Conservation (phyloP, 495 filamentous ascomycete genomes). For the Penicillium subrubescens region DNA sequence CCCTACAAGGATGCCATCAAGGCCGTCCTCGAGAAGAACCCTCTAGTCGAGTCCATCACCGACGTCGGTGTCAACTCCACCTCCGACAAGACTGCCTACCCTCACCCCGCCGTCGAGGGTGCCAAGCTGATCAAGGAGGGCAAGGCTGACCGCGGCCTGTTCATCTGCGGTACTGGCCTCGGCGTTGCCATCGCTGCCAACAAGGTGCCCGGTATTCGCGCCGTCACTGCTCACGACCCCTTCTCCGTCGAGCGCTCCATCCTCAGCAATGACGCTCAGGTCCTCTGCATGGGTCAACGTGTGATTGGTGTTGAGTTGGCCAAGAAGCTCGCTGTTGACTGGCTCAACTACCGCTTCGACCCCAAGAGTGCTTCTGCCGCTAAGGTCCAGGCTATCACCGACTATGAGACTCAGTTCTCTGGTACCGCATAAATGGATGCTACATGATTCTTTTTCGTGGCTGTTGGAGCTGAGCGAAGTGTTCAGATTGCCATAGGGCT, state of each 20-base stretch:
- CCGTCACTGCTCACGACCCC: constrained; percentile 84
- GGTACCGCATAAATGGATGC: constrained; percentile 21
- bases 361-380: constrained; percentile 67
- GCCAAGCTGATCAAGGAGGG: constrained; percentile 67
- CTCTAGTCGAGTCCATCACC: constrained; percentile 65
- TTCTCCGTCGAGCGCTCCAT: constrained; percentile 82
- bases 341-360: constrained; percentile 82
- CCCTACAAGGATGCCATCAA: constrained; percentile 81
- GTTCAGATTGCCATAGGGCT: not conserved
- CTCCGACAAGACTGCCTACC: constrained; percentile 80
- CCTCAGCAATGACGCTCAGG: constrained; percentile 84
- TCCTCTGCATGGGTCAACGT: constrained; percentile 84
- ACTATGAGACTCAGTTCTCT: constrained; percentile 64
- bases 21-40: constrained; percentile 64
- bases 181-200: constrained; percentile 86
- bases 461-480: not conserved
- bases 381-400: constrained; percentile 74
- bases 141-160: constrained; percentile 72
- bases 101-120: constrained; percentile 74
- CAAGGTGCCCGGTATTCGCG: constrained; percentile 81
- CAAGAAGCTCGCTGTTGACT: constrained; percentile 75
- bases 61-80: constrained; percentile 69
- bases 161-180: constrained; percentile 86
- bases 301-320: constrained; percentile 82
- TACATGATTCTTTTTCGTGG: not conserved